A percentile compares a stretch with the other conserved stretches of the same genome.
Evolutionary conservation across 768 basidiomycete species (phyloP).

Genomic region (Tulasnella sp.): DNA sequence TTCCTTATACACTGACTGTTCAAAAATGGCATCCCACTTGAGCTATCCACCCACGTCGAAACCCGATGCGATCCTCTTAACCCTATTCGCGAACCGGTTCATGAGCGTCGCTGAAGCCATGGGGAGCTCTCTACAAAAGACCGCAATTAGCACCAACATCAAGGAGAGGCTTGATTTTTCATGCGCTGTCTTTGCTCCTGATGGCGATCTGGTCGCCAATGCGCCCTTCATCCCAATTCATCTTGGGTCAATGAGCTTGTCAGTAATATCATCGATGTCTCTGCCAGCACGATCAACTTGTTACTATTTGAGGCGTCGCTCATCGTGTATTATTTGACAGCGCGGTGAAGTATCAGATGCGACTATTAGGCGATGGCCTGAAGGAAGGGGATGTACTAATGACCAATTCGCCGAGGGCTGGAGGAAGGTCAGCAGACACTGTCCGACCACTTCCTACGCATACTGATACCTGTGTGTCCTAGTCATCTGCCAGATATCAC

Average conservation of each 20-base stretch:
- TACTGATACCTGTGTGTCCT: conserved; percentile 1
- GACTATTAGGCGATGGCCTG: conserved; percentile 53
- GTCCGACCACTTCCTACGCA: conserved; percentile 28
- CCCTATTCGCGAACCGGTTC: conserved; percentile 90
- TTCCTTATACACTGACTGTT: too few relatives aligned
- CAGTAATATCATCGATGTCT: conserved; percentile 26
- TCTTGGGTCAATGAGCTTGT: conserved; percentile 69
- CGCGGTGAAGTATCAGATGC: conserved; percentile 86
- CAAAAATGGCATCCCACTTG: too few relatives aligned
- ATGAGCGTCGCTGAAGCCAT: conserved; percentile 97
- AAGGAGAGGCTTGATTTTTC: conserved; percentile 93
- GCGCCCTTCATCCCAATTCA: conserved; percentile 41
- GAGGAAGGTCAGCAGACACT: conserved; percentile 43
- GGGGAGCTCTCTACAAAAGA: conserved; percentile 83
- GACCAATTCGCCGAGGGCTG: conserved; percentile 83
- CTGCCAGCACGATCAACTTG: neutral
- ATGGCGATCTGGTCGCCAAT: conserved; percentile 89
- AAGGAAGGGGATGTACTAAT: conserved; percentile 89
- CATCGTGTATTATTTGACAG: conserved; percentile 27
- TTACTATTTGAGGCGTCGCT: neutral
- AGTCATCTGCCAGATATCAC: conserved; percentile 83
- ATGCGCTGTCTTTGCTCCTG: conserved; percentile 90
- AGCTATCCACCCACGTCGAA: neutral
- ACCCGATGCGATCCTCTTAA: conserved; percentile 79
- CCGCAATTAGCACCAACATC: conserved; percentile 88